Percentiles rank a stretch among this genome's conserved stretches.
These are phyloP conservation scores for Sedum album DNA, from an alignment of 164 flowering plant species.

Conservation along the genomic window DNA sequence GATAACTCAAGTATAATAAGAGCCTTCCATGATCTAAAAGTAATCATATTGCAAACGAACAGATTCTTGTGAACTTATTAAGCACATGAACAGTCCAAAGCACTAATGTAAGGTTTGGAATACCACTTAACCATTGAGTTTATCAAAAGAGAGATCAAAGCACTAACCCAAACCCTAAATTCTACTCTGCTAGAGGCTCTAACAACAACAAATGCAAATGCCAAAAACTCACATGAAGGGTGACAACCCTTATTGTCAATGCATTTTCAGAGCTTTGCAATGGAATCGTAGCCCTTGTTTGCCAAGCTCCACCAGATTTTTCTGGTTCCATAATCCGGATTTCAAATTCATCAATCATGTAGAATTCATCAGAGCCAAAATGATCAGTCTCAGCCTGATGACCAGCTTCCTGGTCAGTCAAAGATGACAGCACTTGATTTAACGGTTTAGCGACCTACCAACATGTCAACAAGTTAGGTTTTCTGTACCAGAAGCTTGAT, in stretches of 20 bases:
- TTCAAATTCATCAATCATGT: slow-evolving; percentile 82
- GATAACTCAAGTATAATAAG: background rate
- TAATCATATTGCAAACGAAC: background rate
- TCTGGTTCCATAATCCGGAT: slow-evolving; percentile 91
- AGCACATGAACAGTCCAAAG: background rate
- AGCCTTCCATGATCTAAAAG: background rate
- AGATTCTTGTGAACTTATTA: background rate
- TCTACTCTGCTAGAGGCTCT: too few species aligned
- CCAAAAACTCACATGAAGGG: slow-evolving; percentile 58
- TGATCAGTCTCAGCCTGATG: slow-evolving; percentile 70
- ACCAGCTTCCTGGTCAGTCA: slow-evolving; percentile 80
- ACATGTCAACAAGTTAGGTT: background rate
- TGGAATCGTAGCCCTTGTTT: slow-evolving; percentile 77
- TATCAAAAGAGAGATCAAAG: too few species aligned
- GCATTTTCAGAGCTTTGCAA: slow-evolving; percentile 96
- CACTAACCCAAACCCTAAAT: too few species aligned
- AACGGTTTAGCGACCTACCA: slow-evolving; percentile 72
- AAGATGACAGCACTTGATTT: slow-evolving; percentile 80
- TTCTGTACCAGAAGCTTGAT: background rate
- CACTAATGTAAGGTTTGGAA: too few species aligned
- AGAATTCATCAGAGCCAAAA: slow-evolving; percentile 61
- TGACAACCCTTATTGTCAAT: slow-evolving; percentile 83
- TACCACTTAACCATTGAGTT: too few species aligned
- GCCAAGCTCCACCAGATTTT: slow-evolving; percentile 90
- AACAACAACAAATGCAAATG: too few species aligned